These are phyloP conservation scores for Komagataella kurtzmanii DNA, from an alignment of 805 yeast genomes.

Conservation along the genomic window DNA sequence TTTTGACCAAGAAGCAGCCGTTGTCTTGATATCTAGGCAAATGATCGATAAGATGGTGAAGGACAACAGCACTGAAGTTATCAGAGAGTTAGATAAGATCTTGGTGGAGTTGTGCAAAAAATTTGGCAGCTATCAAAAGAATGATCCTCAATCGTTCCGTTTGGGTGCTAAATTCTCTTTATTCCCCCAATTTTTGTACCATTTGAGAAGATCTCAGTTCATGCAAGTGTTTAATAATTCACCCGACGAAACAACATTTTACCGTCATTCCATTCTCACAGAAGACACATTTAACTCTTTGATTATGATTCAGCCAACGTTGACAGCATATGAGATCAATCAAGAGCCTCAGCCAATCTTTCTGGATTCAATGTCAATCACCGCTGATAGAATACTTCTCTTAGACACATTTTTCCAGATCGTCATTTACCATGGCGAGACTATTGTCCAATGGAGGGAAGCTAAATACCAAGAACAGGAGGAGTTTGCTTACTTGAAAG, in stretches of 20 bases:
- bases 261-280: constrained; percentile 45
- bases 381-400: constrained; percentile 40
- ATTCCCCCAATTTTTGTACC: constrained; percentile 57
- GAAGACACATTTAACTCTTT: constrained; percentile 50
- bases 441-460: constrained; percentile 54
- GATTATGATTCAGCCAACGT: constrained; percentile 59
- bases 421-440: constrained; percentile 52
- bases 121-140: constrained; percentile 33
- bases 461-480: constrained; percentile 48
- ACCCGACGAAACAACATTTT: constrained; percentile 59
- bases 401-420: constrained; percentile 62
- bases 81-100: constrained; percentile 36
- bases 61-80: constrained; percentile 23
- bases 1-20: constrained; percentile 62
- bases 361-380: constrained; percentile 48
- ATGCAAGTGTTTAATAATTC: constrained; percentile 56
- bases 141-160: constrained; percentile 32
- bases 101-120: constrained; percentile 31
- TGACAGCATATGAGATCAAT: constrained; percentile 43
- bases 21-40: constrained; percentile 44
- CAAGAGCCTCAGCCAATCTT: constrained; percentile 51
- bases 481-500: constrained; percentile 45
- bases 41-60: constrained; percentile 29
- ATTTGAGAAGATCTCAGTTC: constrained; percentile 53
- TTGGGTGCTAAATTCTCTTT: constrained; percentile 34